Evolutionary conservation across 2,329 filamentous ascomycete species (phyloP), one percentile per base, ranked within the genome.

Genomic region (Corinectria fuckeliana): DNA sequence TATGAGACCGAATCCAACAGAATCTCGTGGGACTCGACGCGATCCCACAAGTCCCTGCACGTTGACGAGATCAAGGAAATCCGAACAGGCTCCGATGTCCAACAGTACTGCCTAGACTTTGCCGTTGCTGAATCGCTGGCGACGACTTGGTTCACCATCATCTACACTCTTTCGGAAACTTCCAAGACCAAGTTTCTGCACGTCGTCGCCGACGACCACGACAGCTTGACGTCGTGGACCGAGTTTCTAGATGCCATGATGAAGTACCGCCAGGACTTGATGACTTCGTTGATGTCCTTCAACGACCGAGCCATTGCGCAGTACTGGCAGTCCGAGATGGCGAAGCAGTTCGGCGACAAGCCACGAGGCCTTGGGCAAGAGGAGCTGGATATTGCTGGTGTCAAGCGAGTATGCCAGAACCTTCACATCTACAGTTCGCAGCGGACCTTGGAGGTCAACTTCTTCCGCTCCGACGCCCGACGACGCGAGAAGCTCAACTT

Each of bases 1-100:
- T 86, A 98, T 21, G 92, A 98, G 69, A 84, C 90, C 21, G 90
- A 94, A 70, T 86, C 90, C 2, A 93, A 91, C 61, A 95, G 93
- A 75, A 91, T 99, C 21, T 90, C 85, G 23, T 98, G 94, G 94
- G 91, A 96, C 75, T 85, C 88, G 45, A 86, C 84, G 8, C 88
- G 91, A 32, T 88, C 91, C 1, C 86, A 88, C 21, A 98, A 97
- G 74, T 88, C 87, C 52, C 90, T 99, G 64, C 96, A 96, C 75
- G 91, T 99, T 63, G 95, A 99, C 71, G 93, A 98, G 74, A 94
- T 99, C 70, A 90, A 91, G 71, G 93, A 97, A 71, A 93, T 98
- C 47, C 88, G 93, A 62, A 87, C 89, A 30, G 93, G 92, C 16
- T 85, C 85, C 11, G 92, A 98, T 72, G 92, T 94, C 16, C 88